Conservation (phyloP, 1,139 yeast species). For the Groenewaldozyma sp. region DNA sequence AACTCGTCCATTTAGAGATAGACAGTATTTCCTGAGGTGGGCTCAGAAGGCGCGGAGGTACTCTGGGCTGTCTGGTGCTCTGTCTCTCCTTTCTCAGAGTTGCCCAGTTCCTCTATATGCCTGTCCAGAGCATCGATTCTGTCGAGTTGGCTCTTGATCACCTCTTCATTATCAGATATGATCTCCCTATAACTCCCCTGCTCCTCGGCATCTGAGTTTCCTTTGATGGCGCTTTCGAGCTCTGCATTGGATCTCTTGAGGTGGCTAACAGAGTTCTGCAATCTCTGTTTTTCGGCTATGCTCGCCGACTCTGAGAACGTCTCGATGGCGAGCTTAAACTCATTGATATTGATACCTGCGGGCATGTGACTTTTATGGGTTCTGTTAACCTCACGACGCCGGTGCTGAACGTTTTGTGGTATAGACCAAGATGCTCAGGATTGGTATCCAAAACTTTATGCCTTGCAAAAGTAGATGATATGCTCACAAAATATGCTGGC, state of each 20-base stretch:
- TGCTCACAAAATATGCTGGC: too few relatives aligned
- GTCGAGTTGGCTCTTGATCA: constrained; percentile 14
- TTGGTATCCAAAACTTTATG: too few relatives aligned
- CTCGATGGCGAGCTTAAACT: constrained; percentile 16
- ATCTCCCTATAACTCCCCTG: constrained; percentile 13
- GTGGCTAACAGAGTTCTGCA: constrained; percentile 24
- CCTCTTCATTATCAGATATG: constrained; percentile 20
- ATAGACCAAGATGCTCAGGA: too few relatives aligned
- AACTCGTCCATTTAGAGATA: too few relatives aligned
- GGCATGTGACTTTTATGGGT: too few relatives aligned
- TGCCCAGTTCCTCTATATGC: constrained; percentile 7
- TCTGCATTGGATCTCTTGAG: constrained; percentile 23
- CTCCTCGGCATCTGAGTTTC: constrained; percentile 13
- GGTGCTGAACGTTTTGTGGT: too few relatives aligned
- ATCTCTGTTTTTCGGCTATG: constrained; percentile 18
- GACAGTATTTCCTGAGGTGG: too few relatives aligned
- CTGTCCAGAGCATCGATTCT: constrained; percentile 16
- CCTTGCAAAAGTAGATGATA: too few relatives aligned
- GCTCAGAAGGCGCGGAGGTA: too few relatives aligned
- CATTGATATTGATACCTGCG: constrained; percentile 10
- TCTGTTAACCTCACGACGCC: too few relatives aligned
- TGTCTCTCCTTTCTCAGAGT: too few relatives aligned
- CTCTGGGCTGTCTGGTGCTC: too few relatives aligned
- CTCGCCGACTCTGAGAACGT: constrained; percentile 14
- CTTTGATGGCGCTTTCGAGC: constrained; percentile 13